phyloP scores from a whole-genome alignment of 2,329 filamentous ascomycete genomes.

The Incumbomyces lentus region DNA sequence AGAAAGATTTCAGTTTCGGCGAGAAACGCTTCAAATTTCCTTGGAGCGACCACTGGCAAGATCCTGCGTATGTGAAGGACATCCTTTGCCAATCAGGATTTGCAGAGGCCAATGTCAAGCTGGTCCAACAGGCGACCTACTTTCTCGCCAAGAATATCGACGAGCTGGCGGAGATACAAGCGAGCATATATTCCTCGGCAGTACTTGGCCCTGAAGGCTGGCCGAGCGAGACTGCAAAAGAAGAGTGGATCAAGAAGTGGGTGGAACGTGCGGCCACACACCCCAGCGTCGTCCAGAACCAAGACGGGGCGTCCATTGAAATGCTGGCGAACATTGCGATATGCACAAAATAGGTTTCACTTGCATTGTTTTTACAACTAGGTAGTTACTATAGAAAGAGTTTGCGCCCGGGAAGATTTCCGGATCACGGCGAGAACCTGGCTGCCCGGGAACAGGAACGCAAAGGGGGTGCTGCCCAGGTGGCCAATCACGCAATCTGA shows the following conservation, averaged over 20 bases:
- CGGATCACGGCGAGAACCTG: too few species aligned
- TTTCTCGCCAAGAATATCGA: background rate
- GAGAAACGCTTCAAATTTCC: background rate
- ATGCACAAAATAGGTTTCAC: background rate
- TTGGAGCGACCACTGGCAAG: background rate
- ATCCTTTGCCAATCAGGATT: background rate
- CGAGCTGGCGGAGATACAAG: background rate
- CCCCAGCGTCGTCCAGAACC: background rate
- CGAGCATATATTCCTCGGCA: background rate
- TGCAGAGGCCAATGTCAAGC: background rate
- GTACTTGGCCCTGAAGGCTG: background rate
- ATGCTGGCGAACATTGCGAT: constrained; percentile 3
- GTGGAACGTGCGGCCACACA: background rate
- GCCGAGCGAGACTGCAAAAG: background rate
- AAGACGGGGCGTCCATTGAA: background rate
- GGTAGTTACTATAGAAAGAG: too few species aligned
- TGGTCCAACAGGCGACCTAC: background rate
- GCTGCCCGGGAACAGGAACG: too few species aligned
- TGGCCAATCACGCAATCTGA: constrained; percentile 4
- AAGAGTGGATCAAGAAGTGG: background rate
- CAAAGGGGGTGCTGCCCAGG: too few species aligned
- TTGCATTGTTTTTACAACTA: too few species aligned
- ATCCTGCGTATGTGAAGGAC: background rate
- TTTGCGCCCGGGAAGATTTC: too few species aligned
- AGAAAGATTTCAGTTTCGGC: background rate